Conservation (phyloP, 345 rosid genomes). For the Laguncularia racemosa region DNA sequence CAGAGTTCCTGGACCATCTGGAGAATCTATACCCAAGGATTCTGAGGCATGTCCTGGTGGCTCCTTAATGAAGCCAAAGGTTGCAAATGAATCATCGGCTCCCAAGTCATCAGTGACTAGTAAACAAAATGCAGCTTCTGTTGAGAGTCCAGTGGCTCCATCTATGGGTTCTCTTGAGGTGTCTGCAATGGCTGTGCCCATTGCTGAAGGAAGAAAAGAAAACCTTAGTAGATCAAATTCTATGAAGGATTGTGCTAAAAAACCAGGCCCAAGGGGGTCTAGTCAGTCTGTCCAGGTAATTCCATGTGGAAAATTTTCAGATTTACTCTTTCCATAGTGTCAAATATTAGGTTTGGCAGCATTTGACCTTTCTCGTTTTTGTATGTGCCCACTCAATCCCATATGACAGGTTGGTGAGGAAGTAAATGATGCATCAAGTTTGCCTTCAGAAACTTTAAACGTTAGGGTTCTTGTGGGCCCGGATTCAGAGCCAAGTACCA, state of each 20-base stretch:
- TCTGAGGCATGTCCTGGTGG: constrained; percentile 24
- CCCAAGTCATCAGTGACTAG: constrained; percentile 19
- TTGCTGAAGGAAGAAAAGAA: constrained; percentile 32
- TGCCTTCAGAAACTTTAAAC: constrained; percentile 20
- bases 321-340: neutral
- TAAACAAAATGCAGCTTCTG: constrained; percentile 20
- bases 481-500: constrained; percentile 19
- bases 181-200: constrained; percentile 9
- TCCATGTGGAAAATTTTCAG: constrained; percentile 10
- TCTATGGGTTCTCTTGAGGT: constrained; percentile 23
- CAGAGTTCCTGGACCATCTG: constrained; percentile 25
- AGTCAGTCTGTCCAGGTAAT: constrained; percentile 34
- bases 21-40: constrained; percentile 33
- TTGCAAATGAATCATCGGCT: constrained; percentile 25
- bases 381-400: constrained; percentile 3
- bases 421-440: constrained; percentile 12
- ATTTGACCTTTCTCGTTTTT: neutral
- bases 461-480: constrained; percentile 22
- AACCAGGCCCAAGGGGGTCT: constrained; percentile 29
- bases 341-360: too few species aligned
- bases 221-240: constrained; percentile 42
- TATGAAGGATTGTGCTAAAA: constrained; percentile 43
- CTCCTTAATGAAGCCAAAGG: constrained; percentile 26
- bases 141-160: constrained; percentile 10
- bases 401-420: constrained; percentile 27